Base-by-base conservation (phyloP, 2,329 filamentous ascomycete genomes). In the Nectriaceae sp. region DNA sequence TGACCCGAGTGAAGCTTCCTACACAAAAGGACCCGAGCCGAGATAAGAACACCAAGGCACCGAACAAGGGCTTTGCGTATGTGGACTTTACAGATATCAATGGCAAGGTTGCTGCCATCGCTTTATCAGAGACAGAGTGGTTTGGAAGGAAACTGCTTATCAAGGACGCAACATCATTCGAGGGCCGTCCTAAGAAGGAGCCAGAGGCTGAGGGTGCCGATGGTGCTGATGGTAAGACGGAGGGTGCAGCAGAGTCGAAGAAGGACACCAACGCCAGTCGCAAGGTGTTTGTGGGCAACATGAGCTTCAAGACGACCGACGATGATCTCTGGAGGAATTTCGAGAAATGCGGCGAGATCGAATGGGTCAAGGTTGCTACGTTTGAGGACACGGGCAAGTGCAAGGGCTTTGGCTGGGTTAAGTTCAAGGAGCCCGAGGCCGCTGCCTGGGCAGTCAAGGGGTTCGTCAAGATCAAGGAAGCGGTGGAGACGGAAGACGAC, bases 311-410 rank as follows among this genome's bases (percentile, higher is more conserved):
- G 64, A 83, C 85, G 4, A 91, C 86, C 5, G 88, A 93, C 61
- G 90, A 96, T 46, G 85, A 90, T 60, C 71, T 99, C 42, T 77
- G 84, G 57, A 79, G 85, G 55, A 90, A 96, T 65, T 97, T 96
- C 68, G 79, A 80, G 41, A 89, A 87, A 67, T 97, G 93, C 66
- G 94, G 94, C 42, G 78, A 86, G 53, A 83, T 97, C 53, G 83
- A 86, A 44, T 89, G 89, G 74, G 81, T 90, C 55, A 93, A 96
- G 72, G 77, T 97, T 57, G 94, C 94, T 3, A 96, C 92, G 1
- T 99, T 99, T 65, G 90, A 97, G 70, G 95, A 99, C 69, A 87
- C 87, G 18, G 94, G 94, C 37, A 99, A 97, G 74, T 99, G 94
- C 76, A 97, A 97, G 74, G 95, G 94, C 16, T 99, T 88, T 72